Evolutionary conservation across 352 stramenopile species (phyloP).

Genomic region (Thraustochytrium sp.): DNA sequence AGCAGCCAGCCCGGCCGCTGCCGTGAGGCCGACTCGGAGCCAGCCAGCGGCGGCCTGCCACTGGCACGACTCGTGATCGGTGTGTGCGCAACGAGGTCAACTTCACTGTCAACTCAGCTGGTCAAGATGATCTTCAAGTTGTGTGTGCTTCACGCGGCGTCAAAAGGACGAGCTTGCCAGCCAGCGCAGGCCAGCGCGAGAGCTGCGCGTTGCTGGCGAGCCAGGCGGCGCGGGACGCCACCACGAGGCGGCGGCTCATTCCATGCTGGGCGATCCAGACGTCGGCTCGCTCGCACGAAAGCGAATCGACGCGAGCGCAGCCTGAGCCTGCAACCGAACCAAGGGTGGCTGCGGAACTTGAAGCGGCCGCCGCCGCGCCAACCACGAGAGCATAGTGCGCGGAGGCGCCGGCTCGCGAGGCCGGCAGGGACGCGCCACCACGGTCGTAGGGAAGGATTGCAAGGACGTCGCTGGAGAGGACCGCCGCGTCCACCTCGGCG

Average conservation of each 20-base stretch:
- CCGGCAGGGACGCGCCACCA: background rate
- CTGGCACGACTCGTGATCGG: no score
- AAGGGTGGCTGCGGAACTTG: background rate
- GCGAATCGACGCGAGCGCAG: background rate
- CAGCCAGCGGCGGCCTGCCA: no score
- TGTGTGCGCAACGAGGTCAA: no score
- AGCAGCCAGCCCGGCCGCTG: no score
- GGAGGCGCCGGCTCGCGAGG: background rate
- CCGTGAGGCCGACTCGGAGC: no score
- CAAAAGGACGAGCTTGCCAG: background rate
- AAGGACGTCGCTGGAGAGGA: background rate
- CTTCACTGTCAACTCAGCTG: no score
- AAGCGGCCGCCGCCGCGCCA: background rate
- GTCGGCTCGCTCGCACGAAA: no score
- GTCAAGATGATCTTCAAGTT: no score
- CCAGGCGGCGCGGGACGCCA: background rate
- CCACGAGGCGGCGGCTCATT: background rate
- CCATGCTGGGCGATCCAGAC: background rate
- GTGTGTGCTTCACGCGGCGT: background rate
- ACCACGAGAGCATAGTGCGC: constrained; percentile 23
- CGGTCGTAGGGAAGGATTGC: constrained; percentile 18
- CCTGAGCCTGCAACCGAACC: background rate
- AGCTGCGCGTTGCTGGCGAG: background rate
- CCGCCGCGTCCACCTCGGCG: background rate
- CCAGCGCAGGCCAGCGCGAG: background rate